Evolutionary conservation across 2,329 filamentous ascomycete genomes (phyloP).

Genomic region (Endoconidiophora laricicola): DNA sequence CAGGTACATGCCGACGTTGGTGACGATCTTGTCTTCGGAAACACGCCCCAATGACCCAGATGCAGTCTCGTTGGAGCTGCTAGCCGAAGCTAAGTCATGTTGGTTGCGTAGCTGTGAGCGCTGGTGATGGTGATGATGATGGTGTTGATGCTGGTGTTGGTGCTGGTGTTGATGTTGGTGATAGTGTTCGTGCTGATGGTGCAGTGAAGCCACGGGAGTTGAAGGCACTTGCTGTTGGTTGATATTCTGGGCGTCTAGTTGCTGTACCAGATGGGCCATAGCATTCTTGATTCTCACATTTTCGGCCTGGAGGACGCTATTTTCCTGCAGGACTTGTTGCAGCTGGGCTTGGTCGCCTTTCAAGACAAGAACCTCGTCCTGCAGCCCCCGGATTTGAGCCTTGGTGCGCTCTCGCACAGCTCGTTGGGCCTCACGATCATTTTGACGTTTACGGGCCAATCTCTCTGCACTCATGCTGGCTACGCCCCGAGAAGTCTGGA

Average conservation of each 20-base stretch:
- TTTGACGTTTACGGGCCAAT: slow-evolving; percentile 48
- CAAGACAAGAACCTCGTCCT: slow-evolving; percentile 11
- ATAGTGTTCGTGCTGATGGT: slow-evolving; percentile 8
- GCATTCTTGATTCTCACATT: slow-evolving; percentile 53
- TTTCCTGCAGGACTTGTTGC: slow-evolving; percentile 56
- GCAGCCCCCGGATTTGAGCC: slow-evolving; percentile 55
- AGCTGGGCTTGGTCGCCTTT: slow-evolving; percentile 36
- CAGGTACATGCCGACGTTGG: background rate
- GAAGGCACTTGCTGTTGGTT: background rate
- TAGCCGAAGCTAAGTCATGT: background rate
- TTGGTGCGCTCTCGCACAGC: slow-evolving; percentile 72
- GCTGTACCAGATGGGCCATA: slow-evolving; percentile 19
- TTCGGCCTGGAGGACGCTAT: slow-evolving; percentile 61
- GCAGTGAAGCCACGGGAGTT: background rate
- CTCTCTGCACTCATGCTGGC: slow-evolving; percentile 58
- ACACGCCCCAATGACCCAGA: background rate
- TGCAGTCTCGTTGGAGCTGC: background rate
- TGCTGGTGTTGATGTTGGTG: slow-evolving; percentile 8
- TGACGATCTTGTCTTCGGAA: background rate
- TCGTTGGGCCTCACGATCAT: slow-evolving; percentile 63
- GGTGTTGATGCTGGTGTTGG: slow-evolving; percentile 1
- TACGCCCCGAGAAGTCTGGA: slow-evolving; percentile 19
- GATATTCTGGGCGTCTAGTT: slow-evolving; percentile 8
- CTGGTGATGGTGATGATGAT: slow-evolving; percentile 1
- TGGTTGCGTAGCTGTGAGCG: background rate